These are phyloP conservation scores for Volvox reticuliferus DNA, from an alignment of 139 green algal genomes.

Conservation along the genomic window DNA sequence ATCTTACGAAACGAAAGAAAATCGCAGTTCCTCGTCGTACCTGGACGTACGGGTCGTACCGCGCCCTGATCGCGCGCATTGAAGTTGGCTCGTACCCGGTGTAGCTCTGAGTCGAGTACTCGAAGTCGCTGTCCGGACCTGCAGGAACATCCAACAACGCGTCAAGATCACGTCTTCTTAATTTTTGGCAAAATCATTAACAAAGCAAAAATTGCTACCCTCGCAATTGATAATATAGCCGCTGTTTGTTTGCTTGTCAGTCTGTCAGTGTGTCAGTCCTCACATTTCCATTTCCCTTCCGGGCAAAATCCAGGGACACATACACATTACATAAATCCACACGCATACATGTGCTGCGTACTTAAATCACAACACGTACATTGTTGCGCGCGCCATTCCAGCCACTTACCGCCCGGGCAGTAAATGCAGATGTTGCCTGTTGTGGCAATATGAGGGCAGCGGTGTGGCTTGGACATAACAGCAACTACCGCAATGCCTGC, in stretches of 20 bases:
- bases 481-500: constrained; percentile 97
- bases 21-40: constrained; percentile 24
- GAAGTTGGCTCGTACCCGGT: constrained; percentile 96
- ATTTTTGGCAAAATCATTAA: too few species aligned
- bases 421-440: constrained; percentile 99
- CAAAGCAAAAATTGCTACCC: too few species aligned
- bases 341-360: too few species aligned
- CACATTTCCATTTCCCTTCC: too few species aligned
- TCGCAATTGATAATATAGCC: too few species aligned
- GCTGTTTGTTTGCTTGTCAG: neutral
- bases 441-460: constrained; percentile 99
- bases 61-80: constrained; percentile 97
- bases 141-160: neutral
- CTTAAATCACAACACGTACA: too few species aligned
- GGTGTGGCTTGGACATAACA: constrained; percentile 99
- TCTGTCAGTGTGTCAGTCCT: neutral
- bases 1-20: too few species aligned
- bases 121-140: constrained; percentile 97
- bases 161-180: too few species aligned
- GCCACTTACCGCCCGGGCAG: constrained; percentile 83
- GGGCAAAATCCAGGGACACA: too few species aligned
- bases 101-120: constrained; percentile 96
- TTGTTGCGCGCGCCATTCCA: too few species aligned
- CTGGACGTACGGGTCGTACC: constrained; percentile 96
- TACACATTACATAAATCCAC: too few species aligned